Conservation (phyloP, 2,329 filamentous ascomycete species). For the Talaromyces sp. region DNA sequence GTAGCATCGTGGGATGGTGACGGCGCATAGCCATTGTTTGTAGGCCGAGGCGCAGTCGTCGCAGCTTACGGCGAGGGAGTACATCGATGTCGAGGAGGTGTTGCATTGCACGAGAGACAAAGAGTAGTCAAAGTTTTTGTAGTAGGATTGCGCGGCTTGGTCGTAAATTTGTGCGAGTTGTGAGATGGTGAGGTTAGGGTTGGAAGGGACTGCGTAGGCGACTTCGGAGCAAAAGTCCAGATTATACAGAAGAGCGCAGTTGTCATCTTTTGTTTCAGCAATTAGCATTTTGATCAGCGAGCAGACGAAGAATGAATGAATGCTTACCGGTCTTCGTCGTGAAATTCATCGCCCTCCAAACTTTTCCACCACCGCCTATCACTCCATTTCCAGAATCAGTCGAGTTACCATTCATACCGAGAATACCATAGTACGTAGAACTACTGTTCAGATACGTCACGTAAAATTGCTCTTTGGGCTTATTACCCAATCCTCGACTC, state of each 20-base stretch:
- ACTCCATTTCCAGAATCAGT: slow-evolving; percentile 53
- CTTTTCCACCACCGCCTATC: slow-evolving; percentile 68
- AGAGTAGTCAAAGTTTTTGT: slow-evolving; percentile 73
- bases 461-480: slow-evolving; percentile 85
- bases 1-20: slow-evolving; percentile 86
- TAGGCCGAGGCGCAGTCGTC: slow-evolving; percentile 73
- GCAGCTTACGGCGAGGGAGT: slow-evolving; percentile 77
- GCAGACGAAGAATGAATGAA: neutral
- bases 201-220: slow-evolving; percentile 86
- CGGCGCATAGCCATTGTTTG: slow-evolving; percentile 91
- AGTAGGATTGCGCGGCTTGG: slow-evolving; percentile 64
- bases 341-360: slow-evolving; percentile 71
- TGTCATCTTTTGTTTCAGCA: slow-evolving; percentile 55
- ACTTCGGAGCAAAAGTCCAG: slow-evolving; percentile 85
- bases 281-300: neutral
- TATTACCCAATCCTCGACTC: slow-evolving; percentile 59
- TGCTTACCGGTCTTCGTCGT: slow-evolving; percentile 69
- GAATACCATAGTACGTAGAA: slow-evolving; percentile 67
- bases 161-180: slow-evolving; percentile 73
- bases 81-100: slow-evolving; percentile 66
- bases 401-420: slow-evolving; percentile 60
- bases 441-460: slow-evolving; percentile 69
- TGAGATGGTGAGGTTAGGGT: slow-evolving; percentile 60
- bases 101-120: slow-evolving; percentile 84
- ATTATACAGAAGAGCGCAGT: slow-evolving; percentile 81